Base-by-base conservation (phyloP, 441 rosid genomes). In the Corymbia calophylla region DNA sequence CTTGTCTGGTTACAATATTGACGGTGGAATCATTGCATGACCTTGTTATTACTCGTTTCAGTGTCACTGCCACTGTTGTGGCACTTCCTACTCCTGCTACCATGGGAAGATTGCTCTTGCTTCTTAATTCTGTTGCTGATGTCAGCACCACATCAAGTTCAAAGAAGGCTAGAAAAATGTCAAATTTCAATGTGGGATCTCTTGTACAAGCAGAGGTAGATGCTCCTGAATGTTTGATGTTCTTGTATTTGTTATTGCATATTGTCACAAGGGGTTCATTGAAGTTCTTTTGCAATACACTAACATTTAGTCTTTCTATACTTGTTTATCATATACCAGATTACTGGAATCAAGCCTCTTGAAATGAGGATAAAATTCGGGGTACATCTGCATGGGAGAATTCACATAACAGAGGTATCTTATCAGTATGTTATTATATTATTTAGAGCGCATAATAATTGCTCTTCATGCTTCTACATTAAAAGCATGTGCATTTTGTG, bases 321-420 rank as follows among this genome's bases (percentile, higher is more conserved):
- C 53, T 80, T 86, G 32, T 87, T 17, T 91, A 89, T 77, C 54
- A 21, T 87, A 89, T 93, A 89, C 51, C 94, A 97, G 99, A 94
- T 98, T 93, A 98, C 99, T 86, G 99, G 96, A 91, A 95, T 95
- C 88, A 97, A 93, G 94, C 94, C 98, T 86, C 93, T 97, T 89
- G 99, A 98, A 92, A 91, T 97, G 91, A 94, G 97, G 92, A 91
- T 97, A 92, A 97, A 97, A 93, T 97, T 98, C 89, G 99, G 98
- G 86, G 93, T 93, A 92, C 96, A 95, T 91, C 94, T 96, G 88
- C 96, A 90, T 18, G 99, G 99, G 89, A 94, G 99, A 91, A 92
- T 97, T 91, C 98, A 96, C 88, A 93, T 97, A 93, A 98, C 99
- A 27, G 99, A 97, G 99, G 99, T 97, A 92, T 93, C 82, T 53